Evolutionary conservation across 129 eudicot genomes (phyloP).

Genomic region (Flaveria linearis): DNA sequence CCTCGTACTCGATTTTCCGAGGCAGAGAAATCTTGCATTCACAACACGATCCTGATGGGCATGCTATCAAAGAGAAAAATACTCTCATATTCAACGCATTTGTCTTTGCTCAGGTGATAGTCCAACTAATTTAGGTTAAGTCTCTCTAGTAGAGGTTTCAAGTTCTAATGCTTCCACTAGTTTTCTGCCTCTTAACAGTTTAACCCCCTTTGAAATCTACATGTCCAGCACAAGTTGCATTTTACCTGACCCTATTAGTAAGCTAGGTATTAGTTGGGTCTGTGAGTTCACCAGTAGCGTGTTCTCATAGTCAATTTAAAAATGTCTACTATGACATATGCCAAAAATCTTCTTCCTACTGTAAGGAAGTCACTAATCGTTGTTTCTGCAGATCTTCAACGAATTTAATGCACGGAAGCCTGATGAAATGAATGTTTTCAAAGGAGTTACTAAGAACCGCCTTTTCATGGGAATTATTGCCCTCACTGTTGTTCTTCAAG

Average conservation of each 20-base stretch:
- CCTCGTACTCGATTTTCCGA: slow-evolving; percentile 63
- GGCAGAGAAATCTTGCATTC: slow-evolving; percentile 57
- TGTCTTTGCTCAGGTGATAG: slow-evolving; percentile 77
- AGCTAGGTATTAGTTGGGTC: too few species aligned
- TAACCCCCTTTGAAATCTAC: too few species aligned
- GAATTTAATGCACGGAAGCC: slow-evolving; percentile 95
- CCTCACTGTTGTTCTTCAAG: slow-evolving; percentile 72
- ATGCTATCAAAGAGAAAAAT: slow-evolving; percentile 67
- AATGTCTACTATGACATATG: background rate
- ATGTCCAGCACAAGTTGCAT: background rate
- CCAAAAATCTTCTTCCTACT: background rate
- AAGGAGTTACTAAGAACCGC: slow-evolving; percentile 70
- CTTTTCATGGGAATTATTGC: slow-evolving; percentile 78
- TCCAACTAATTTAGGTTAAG: background rate
- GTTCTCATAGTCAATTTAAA: too few species aligned
- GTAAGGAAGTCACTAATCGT: slow-evolving; percentile 1
- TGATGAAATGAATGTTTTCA: slow-evolving; percentile 72
- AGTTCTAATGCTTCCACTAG: too few species aligned
- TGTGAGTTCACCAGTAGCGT: too few species aligned
- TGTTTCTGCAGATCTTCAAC: slow-evolving; percentile 59
- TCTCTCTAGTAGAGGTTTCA: too few species aligned
- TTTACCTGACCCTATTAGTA: too few species aligned
- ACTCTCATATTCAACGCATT: slow-evolving; percentile 89
- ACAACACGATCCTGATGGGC: slow-evolving; percentile 43
- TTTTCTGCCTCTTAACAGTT: too few species aligned